Base-by-base conservation (phyloP, 1,139 yeast genomes). In the Kurtzmaniella quercitrusa region DNA sequence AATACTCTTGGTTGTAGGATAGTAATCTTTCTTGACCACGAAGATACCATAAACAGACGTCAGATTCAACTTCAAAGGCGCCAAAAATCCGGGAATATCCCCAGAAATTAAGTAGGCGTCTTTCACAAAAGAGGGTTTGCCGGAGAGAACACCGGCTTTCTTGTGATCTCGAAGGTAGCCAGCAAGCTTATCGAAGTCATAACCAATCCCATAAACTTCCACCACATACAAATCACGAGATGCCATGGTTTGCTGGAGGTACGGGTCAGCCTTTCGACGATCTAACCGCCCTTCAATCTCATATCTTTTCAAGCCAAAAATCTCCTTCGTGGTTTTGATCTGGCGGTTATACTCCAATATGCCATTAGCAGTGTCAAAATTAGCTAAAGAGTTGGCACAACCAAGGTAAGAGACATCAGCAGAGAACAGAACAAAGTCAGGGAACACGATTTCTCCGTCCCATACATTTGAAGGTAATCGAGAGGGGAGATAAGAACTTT, bases 241-340 rank as follows among this genome's bases (percentile, higher is more conserved):
- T 12, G 65, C 55, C 2, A 66, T 57, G 15, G 83, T 75, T 51
- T 73, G 73, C 39, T 62, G 55, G 45, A 87, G 64, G 56, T 87
- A 87, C 7, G 66, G 65, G 44, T 77, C 81, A 1, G 90, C 93
- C 40, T 64, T 68, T 3, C 51, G 45, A 8, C 70, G 60, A 54
- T 78, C 82, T 41, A 86, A 66, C 44, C 88, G 68, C 1, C 95
- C 95, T 49, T 81, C 85, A 38, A 85, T 67, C 34, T 67, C 68
- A 46, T 83, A 66, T 2, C 66, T 63, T 10, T 57, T 49, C 14
- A 56, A 55, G 16, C 49, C 52, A 48, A 65, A 58, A 37, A 68
- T 61, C 41, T 64, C 73, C 41, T 58, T 61, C 46, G 63, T 56
- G 18, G 58, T 63, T 38, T 61, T 66, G 52, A 59, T 63, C 44